A percentile compares a stretch with the other conserved stretches of the same genome.
These are phyloP conservation scores for Yarrowia yakushimensis DNA, from an alignment of 805 yeast species.

Conservation along the genomic window DNA sequence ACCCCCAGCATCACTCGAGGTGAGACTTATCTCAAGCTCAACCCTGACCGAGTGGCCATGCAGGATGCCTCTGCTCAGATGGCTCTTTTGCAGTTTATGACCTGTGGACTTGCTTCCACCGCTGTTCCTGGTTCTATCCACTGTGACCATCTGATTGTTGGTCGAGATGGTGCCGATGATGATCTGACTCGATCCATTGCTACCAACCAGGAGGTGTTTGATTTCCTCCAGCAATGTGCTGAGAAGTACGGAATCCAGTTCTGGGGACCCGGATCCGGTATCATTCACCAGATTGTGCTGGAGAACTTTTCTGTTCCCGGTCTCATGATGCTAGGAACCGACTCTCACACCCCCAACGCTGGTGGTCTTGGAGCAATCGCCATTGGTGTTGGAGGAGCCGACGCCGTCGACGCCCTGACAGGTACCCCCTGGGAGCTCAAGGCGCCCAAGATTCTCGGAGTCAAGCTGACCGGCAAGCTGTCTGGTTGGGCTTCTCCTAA, in stretches of 20 bases:
- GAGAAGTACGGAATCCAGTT: constrained; percentile 94
- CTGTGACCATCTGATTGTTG: constrained; percentile 97
- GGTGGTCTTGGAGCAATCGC: constrained; percentile 99
- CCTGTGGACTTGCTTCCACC: constrained; percentile 83
- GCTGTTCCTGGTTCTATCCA: constrained; percentile 95
- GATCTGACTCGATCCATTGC: constrained; percentile 80
- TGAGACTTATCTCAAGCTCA: constrained; percentile 79
- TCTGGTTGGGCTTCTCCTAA: constrained; percentile 96
- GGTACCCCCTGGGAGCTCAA: constrained; percentile 98
- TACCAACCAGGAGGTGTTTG: constrained; percentile 91
- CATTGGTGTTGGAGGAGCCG: constrained; percentile 99
- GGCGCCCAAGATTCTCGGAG: constrained; percentile 94
- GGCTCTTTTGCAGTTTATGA: constrained; percentile 98
- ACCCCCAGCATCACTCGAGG: constrained; percentile 67
- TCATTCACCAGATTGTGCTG: constrained; percentile 94
- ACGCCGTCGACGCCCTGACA: constrained; percentile 96
- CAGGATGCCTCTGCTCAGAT: constrained; percentile 99
- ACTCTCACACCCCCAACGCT: constrained; percentile 98
- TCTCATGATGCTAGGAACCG: constrained; percentile 94
- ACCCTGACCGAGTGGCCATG: constrained; percentile 98
- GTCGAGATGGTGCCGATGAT: constrained; percentile 83
- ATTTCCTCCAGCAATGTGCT: constrained; percentile 88
- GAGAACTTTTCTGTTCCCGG: constrained; percentile 98
- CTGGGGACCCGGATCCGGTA: constrained; percentile 99
- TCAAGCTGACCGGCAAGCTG: constrained; percentile 82